Evolutionary conservation across 495 filamentous ascomycete genomes (phyloP), one percentile per base, ranked within the genome.

Genomic region (Penicillium desertorum): DNA sequence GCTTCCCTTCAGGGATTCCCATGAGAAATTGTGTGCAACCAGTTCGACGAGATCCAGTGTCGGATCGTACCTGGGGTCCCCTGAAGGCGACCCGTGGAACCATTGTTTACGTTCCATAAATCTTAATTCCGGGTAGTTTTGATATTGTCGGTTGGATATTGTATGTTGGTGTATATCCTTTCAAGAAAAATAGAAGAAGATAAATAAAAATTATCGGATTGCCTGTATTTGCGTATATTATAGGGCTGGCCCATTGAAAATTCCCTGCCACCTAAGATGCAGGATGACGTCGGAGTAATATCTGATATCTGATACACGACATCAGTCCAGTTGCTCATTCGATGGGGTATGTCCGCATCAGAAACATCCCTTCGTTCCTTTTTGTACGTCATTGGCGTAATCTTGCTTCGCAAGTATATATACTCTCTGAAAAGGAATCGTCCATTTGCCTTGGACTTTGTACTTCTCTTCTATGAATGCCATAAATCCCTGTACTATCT

Each of bases 71-170:
- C 27, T 36, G 29, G 42, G 51, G 20, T 17, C 29, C 46, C 55
- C 63, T 54, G 53, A 19, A 5, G 7, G 14, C 32, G 64, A 62
- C 37, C 64, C 64, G 51, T 67, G 64, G 64, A 65, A 67, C 59
- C 46, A 41, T 20, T 58, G 56, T 58, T 58, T 47, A 55, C 32
- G 16, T 55, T 47, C 43, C 45, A 48, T 22, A 12, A 48, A 48
- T 47, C 45, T 17, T 29, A 47, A 47, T 47, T 16, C 20, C 1
- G 4, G 16, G 3, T 39, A 17, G 1, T 39, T 39, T n/a, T 37
- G 1, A 37, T n/a, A 37, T 37, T n/a, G 12, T 36, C 10, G 0
- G 10, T 34, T 34, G 32, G 4, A 14, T 34, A 1, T 30, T 6
- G 14, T 7, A 17, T n/a, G 2, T 17, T 39, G 17, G 16, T 39